phyloP scores from a whole-genome alignment of 257 asterid genomes.

The Penstemon barbatus region DNA sequence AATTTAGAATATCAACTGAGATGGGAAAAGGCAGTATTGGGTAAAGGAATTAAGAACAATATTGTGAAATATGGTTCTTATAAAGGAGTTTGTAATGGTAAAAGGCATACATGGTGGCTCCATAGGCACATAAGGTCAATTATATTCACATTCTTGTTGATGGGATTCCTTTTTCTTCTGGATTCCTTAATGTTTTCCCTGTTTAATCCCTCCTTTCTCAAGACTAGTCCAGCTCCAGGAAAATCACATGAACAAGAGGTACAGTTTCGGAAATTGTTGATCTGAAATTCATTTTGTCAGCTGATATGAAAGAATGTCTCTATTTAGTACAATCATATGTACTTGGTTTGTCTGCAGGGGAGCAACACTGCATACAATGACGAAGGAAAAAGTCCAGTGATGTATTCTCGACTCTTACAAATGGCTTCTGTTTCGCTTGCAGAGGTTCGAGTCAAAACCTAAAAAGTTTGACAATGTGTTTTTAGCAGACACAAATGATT shows the following conservation, averaged over 20 bases:
- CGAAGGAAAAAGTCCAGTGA: slow-evolving; percentile 38
- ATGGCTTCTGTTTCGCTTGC: slow-evolving; percentile 72
- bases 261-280: slow-evolving; percentile 19
- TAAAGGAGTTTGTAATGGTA: slow-evolving; percentile 52
- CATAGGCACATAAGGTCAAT: slow-evolving; percentile 55
- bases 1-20: slow-evolving; percentile 44
- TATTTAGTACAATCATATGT: neutral
- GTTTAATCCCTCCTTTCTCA: slow-evolving; percentile 46
- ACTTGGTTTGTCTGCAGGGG: slow-evolving; percentile 35
- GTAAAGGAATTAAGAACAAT: slow-evolving; percentile 49
- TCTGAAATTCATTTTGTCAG: neutral
- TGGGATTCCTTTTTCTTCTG: slow-evolving; percentile 50
- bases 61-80: slow-evolving; percentile 36
- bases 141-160: slow-evolving; percentile 48
- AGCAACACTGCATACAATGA: slow-evolving; percentile 17
- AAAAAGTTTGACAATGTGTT: neutral
- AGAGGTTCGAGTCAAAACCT: slow-evolving; percentile 51
- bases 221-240: slow-evolving; percentile 33
- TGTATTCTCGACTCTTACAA: slow-evolving; percentile 62
- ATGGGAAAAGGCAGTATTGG: slow-evolving; percentile 43
- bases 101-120: slow-evolving; percentile 51
- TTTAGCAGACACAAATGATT: neutral
- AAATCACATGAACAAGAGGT: slow-evolving; percentile 43
- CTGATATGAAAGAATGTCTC: neutral
- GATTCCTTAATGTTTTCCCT: slow-evolving; percentile 64